Evolutionary conservation across 176 grass and related monocot genomes (phyloP).

Genomic region (Leersia perrieri): DNA sequence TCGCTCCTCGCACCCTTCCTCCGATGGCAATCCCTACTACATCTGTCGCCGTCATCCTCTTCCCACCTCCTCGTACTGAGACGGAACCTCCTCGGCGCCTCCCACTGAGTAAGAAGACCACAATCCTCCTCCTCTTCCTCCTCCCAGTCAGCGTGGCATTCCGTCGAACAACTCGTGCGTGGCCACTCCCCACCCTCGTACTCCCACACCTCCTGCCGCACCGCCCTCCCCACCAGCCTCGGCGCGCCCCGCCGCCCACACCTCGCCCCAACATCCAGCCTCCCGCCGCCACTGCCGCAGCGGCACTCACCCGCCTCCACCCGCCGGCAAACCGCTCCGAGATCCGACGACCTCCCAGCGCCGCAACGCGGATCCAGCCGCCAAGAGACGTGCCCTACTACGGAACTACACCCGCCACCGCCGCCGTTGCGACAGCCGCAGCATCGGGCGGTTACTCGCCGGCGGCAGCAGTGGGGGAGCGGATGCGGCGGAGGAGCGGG

Average conservation of each 20-base stretch:
- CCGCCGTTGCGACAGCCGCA: not conserved
- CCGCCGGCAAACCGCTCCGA: not conserved
- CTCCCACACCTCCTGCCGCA: constrained; percentile 43
- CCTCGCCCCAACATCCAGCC: constrained; percentile 25
- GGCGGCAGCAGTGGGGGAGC: constrained; percentile 25
- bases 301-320: not conserved
- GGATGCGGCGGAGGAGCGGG: constrained; percentile 19
- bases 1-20: constrained; percentile 27
- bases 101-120: not conserved
- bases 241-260: not conserved
- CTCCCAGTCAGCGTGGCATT: constrained; percentile 33
- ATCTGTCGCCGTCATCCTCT: constrained; percentile 26
- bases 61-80: constrained; percentile 31
- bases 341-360: not conserved
- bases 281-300: not conserved
- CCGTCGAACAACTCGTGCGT: constrained; percentile 34
- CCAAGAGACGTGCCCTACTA: not conserved
- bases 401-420: not conserved
- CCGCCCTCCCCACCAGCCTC: constrained; percentile 34
- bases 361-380: constrained; percentile 12
- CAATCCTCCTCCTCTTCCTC: constrained; percentile 30
- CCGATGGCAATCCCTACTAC: constrained; percentile 30
- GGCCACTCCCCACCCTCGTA: constrained; percentile 39
- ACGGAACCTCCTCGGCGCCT: not conserved
- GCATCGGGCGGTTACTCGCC: not conserved